Conservation (phyloP, 192 early-diverging fungal genomes). For the Oehlia diaphana region DNA sequence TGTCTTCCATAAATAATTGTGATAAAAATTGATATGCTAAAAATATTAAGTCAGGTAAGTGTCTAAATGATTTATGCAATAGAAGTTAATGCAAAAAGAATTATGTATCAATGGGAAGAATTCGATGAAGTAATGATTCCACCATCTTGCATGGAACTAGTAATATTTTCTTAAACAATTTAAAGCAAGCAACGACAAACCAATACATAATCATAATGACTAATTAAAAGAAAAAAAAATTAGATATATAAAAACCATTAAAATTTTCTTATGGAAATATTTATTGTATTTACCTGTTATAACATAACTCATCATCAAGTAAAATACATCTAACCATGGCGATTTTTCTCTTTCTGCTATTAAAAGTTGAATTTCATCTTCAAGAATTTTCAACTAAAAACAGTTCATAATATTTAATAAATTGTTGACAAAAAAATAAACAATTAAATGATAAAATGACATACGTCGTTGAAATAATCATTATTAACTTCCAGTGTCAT, state of each 20-base stretch:
- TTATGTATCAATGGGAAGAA: too few relatives aligned
- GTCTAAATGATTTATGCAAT: too few relatives aligned
- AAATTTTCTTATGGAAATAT: background rate
- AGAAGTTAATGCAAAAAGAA: too few relatives aligned
- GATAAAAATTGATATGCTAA: too few relatives aligned
- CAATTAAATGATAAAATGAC: background rate
- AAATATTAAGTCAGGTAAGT: too few relatives aligned
- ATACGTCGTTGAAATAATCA: constrained; percentile 19
- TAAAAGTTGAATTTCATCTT: constrained; percentile 29
- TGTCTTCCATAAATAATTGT: too few relatives aligned
- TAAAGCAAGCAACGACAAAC: constrained; percentile 13
- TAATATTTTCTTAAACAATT: background rate
- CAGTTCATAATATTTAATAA: background rate
- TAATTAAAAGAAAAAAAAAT: background rate
- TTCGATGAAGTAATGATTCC: background rate
- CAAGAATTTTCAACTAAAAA: constrained; percentile 25
- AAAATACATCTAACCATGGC: constrained; percentile 17
- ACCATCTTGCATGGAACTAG: background rate
- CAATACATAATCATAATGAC: constrained; percentile 23
- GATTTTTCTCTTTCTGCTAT: constrained; percentile 5
- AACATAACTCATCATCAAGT: constrained; percentile 26
- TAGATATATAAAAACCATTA: background rate
- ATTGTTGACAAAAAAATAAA: too few relatives aligned
- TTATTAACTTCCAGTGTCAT: constrained; percentile 14
- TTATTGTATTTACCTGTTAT: constrained; percentile 21